These are phyloP conservation scores for Centaurea solstitialis DNA, from an alignment of 129 eudicot species.

Conservation along the genomic window DNA sequence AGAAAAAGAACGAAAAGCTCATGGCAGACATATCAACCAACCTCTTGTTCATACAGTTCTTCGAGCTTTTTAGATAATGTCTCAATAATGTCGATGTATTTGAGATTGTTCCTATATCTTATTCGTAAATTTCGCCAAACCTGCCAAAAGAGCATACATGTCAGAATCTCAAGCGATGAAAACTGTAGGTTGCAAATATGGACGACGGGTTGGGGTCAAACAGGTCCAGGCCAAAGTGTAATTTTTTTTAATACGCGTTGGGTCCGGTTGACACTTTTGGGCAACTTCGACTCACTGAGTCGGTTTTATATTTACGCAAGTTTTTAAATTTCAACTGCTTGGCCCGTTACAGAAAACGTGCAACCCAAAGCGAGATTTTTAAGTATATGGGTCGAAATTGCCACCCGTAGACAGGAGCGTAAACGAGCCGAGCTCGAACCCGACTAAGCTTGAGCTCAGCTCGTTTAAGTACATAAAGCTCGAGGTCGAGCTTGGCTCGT, in stretches of 20 bases:
- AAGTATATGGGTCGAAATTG: background rate
- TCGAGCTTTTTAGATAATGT: conserved; percentile 55
- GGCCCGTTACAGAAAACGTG: background rate
- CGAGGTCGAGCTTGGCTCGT: no score
- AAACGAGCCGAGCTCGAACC: no score
- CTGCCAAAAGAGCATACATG: conserved; percentile 46
- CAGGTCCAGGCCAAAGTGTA: background rate
- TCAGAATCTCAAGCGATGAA: conserved; percentile 3
- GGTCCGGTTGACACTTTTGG: background rate
- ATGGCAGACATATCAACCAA: conserved; percentile 25
- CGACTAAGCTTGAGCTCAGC: no score
- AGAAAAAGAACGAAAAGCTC: background rate
- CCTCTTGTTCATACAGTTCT: conserved; percentile 77
- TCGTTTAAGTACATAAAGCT: no score
- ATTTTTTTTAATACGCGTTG: background rate
- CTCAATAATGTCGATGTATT: conserved; percentile 53
- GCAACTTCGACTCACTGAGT: background rate
- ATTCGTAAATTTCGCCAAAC: conserved; percentile 72
- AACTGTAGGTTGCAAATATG: background rate
- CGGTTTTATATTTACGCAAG: background rate
- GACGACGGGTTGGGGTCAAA: background rate
- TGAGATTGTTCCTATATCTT: conserved; percentile 53
- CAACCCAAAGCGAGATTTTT: background rate
- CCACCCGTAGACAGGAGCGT: background rate
- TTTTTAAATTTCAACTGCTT: background rate